These are phyloP conservation scores for Eucalyptus viminalis DNA, from an alignment of 345 rosid species.

Conservation along the genomic window DNA sequence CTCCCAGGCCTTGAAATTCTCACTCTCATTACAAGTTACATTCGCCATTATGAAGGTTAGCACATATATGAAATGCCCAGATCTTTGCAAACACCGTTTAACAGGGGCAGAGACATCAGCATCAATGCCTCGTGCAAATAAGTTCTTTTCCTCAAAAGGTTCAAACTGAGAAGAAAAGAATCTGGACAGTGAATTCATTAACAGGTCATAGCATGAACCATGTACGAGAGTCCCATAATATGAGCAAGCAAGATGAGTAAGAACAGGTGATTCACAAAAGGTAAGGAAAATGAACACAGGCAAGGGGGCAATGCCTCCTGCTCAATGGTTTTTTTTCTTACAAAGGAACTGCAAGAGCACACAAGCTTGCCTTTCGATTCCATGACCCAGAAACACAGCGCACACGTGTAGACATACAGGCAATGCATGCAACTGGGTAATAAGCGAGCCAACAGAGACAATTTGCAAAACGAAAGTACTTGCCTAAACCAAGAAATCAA, in stretches of 20 bases:
- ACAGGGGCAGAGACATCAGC: not conserved
- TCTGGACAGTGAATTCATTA: not conserved
- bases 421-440: not conserved
- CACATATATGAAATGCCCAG: not conserved
- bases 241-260: not conserved
- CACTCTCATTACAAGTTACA: not conserved
- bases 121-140: not conserved
- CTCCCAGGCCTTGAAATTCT: not conserved
- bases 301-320: not conserved
- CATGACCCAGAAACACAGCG: not conserved
- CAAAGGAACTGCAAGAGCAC: not conserved
- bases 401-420: not conserved
- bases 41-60: not conserved
- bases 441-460: not conserved
- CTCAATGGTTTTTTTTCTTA: not conserved
- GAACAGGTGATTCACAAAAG: not conserved
- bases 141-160: not conserved
- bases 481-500: not conserved
- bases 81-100: too few species aligned
- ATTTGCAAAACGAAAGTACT: not conserved
- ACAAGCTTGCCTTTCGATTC: not conserved
- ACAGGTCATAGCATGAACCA: not conserved
- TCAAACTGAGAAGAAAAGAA: not conserved
- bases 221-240: not conserved
- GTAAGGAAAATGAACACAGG: not conserved